Evolutionary conservation across 805 yeast genomes (phyloP).

Genomic region (Saturnispora bothae): DNA sequence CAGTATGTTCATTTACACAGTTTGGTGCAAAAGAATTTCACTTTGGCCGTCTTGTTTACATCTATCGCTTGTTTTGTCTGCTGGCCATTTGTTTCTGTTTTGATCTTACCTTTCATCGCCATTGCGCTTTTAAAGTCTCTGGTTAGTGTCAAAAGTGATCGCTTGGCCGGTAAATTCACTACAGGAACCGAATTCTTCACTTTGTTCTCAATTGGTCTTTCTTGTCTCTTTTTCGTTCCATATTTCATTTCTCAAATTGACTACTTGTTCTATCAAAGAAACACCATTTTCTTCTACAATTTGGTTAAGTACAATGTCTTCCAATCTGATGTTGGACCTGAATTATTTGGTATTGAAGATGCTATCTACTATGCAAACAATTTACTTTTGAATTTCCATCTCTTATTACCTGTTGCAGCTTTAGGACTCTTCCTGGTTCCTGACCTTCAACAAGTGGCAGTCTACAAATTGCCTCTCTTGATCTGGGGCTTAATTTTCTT

Average conservation of each 20-base stretch:
- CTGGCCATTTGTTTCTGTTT: slow-evolving; percentile 77
- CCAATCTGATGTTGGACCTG: slow-evolving; percentile 69
- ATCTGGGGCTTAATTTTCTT: slow-evolving; percentile 62
- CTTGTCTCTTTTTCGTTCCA: slow-evolving; percentile 14
- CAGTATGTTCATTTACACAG: slow-evolving; percentile 10
- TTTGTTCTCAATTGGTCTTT: slow-evolving; percentile 14
- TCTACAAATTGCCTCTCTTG: slow-evolving; percentile 25
- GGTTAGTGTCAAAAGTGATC: slow-evolving; percentile 3
- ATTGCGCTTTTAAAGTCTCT: slow-evolving; percentile 22
- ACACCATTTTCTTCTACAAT: slow-evolving; percentile 67
- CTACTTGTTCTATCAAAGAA: slow-evolving; percentile 47
- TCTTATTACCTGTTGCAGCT: slow-evolving; percentile 33
- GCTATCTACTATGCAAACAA: slow-evolving; percentile 60
- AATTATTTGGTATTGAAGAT: slow-evolving; percentile 83
- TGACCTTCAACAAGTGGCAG: slow-evolving; percentile 13
- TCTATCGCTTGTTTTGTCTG: slow-evolving; percentile 71
- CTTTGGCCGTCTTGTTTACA: slow-evolving; percentile 32
- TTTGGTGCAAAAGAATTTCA: slow-evolving; percentile 17
- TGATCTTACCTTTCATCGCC: slow-evolving; percentile 50
- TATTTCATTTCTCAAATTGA: slow-evolving; percentile 35
- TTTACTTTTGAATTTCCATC: slow-evolving; percentile 64
- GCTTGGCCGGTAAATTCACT: slow-evolving; percentile 8
- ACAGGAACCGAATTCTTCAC: slow-evolving; percentile 8
- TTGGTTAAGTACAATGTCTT: slow-evolving; percentile 77
- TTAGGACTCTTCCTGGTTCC: slow-evolving; percentile 25